Percentiles rank a stretch among this genome's conserved stretches.
phyloP scores from a whole-genome alignment of 768 basidiomycete species.

The Trametes cingulata region DNA sequence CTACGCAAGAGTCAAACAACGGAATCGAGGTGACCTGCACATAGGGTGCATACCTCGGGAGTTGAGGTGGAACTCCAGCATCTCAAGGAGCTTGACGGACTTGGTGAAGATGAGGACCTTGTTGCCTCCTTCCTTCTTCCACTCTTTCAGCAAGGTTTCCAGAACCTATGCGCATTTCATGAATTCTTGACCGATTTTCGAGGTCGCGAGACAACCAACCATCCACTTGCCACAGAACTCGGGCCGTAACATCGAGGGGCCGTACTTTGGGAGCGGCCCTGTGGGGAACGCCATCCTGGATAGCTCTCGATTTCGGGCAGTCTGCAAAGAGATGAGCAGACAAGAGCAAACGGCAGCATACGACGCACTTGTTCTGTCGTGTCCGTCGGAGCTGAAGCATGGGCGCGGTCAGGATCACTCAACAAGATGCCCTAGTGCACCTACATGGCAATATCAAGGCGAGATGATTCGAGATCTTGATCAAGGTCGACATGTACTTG shows the following conservation, averaged over 20 bases:
- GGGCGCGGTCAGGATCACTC: background rate
- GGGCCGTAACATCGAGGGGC: slow-evolving; percentile 60
- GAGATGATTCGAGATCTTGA: slow-evolving; percentile 88
- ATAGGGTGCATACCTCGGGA: slow-evolving; percentile 43
- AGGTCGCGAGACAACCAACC: slow-evolving; percentile 36
- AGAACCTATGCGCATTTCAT: slow-evolving; percentile 50
- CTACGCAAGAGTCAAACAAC: slow-evolving; percentile 18
- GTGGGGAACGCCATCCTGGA: slow-evolving; percentile 66
- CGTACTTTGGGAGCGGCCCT: slow-evolving; percentile 56
- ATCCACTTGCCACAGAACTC: slow-evolving; percentile 85
- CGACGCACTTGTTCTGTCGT: slow-evolving; percentile 63
- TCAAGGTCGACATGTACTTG: slow-evolving; percentile 77
- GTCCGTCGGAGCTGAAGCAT: slow-evolving; percentile 59
- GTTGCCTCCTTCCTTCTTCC: slow-evolving; percentile 65
- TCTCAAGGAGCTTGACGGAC: slow-evolving; percentile 85
- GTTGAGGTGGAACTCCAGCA: slow-evolving; percentile 78
- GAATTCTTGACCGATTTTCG: background rate
- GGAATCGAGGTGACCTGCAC: background rate
- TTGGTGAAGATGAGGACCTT: slow-evolving; percentile 96
- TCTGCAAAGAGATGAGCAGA: slow-evolving; percentile 25
- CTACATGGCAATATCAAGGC: slow-evolving; percentile 81
- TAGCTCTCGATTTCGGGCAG: slow-evolving; percentile 60
- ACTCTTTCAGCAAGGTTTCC: slow-evolving; percentile 61
- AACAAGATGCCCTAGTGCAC: background rate
- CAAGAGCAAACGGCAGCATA: background rate